Evolutionary conservation across 2,329 filamentous ascomycete genomes (phyloP), one percentile per base, ranked within the genome.

Genomic region (Fonsecaea pedrosoi): DNA sequence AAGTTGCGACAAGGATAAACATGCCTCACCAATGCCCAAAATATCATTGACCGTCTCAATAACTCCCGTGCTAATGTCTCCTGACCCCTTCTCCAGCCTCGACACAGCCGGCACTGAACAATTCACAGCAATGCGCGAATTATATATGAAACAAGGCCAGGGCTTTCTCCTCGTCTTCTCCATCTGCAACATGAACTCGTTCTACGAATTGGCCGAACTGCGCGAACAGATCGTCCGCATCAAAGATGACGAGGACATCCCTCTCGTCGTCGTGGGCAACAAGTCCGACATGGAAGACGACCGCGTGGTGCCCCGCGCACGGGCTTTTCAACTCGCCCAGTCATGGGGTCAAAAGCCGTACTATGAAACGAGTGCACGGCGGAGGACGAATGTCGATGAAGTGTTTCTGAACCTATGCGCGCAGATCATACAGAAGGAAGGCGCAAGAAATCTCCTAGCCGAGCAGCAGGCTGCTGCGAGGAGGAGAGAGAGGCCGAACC

Each of bases 121-220:
- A 78, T 96, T 96, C 80, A 94, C 73, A 10, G 71, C 72, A 42
- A 73, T 72, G 72, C 86, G 91, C 76, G 92, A 95, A 77, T 84
- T 94, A 54, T 95, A 96, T 82, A 96, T 97, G 92, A 95, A 95
- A 77, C 92, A 92, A 45, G 92, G 92, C 63, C 92, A 96, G 80
- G 92, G 93, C 0, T 97, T 97, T 77, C 86, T 97, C 63, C 85
- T 97, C 42, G 93, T 96, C 65, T 97, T 96, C 81, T 94, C 91
- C 79, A 96, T 96, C 76, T 94, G 92, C 18, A 95, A 92, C 69
- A 84, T 86, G 68, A 91, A 91, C 38, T 96, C 92, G n/a, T 84
- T 97, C 48, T 86, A 89, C 73, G 92, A 97, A 78, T 86, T 97
- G 35, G 85, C 87, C 72, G 90, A 91, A 73, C 84, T 97, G 50